These are phyloP conservation scores for Naganishia albida DNA, from an alignment of 1,284 basidiomycete species.

Conservation along the genomic window DNA sequence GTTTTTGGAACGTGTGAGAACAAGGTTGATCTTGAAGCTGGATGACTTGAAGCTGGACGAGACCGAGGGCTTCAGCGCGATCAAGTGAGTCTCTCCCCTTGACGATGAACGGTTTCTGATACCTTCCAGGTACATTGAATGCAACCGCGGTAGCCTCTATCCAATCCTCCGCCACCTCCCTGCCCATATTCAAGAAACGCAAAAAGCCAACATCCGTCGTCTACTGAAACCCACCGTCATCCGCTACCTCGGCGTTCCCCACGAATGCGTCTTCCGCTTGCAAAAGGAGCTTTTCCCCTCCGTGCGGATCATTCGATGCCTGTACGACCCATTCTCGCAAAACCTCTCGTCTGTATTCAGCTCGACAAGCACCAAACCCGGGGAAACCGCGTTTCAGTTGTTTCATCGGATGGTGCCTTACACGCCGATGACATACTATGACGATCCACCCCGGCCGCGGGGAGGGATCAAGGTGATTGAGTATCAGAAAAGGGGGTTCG, in stretches of 20 bases:
- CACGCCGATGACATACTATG: background rate
- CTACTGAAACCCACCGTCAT: conserved; percentile 1
- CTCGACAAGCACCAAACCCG: background rate
- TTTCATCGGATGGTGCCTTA: conserved; percentile 1
- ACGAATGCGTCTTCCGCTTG: conserved; percentile 9
- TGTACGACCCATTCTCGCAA: conserved; percentile 3
- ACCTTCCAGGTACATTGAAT: background rate
- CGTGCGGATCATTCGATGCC: conserved; percentile 1
- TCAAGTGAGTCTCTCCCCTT: background rate
- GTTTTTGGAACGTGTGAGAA: background rate
- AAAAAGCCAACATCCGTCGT: background rate
- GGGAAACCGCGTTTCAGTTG: conserved; percentile 1
- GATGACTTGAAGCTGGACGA: background rate
- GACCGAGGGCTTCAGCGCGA: background rate
- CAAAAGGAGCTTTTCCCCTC: conserved; percentile 5
- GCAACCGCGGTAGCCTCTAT: background rate
- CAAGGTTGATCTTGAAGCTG: background rate
- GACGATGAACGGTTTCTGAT: background rate
- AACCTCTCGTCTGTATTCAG: background rate
- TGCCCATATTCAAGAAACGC: background rate
- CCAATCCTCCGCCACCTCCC: background rate
- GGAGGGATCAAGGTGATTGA: background rate
- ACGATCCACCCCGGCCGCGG: background rate
- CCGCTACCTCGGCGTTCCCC: background rate
- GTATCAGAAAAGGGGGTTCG: background rate